Base-by-base conservation (phyloP, 768 basidiomycete species). In the Phaffia tasmanica region DNA sequence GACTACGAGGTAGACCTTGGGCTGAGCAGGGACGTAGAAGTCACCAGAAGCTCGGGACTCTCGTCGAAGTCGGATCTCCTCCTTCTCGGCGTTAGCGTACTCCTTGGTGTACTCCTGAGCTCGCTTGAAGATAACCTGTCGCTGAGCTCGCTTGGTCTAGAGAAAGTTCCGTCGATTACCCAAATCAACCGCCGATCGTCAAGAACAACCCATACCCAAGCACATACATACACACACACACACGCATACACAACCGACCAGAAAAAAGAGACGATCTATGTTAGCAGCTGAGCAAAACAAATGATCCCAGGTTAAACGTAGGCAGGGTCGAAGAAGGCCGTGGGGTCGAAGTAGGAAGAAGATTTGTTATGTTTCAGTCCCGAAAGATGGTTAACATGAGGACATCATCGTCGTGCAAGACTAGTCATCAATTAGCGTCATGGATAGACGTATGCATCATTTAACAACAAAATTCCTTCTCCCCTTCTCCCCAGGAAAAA, bases 41-140 rank as follows among this genome's bases (percentile, higher is more conserved):
- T 98, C 91, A 69, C 92, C 92, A 63, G 89, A 81, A 72, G 85
- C 80, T 76, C 92, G 86, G 70, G 94, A 93, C 76, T 84, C 87
- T 67, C 95, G 85, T 83, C 89, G 92, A 78, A 98, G 80, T 70
- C 92, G 86, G 76, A 98, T 84, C 81, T 97, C 91, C 81, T 98
- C 95, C 81, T 84, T 85, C 84, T 99, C 95, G 80, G 86, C 86
- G 70, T 81, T 70, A 63, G 88, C 79, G 79, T 97, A 97, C 81
- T 97, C 94, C 83, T 97, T 94, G 72, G 97, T 92, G 79, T 95
- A 98, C 68, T 87, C 79, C 80, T 98, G 94, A 47, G 95, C 95
- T 70, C 95, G 89, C 86, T 98, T 98, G 86, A 98, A 98, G 81
- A 97, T 85, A 77, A 95, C 86, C 79, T 86, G 88, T 80, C 95